A percentile compares a stretch with the other conserved stretches of the same genome.
Conservation (phyloP, 1,284 basidiomycete species). For the Malassezia arunalokei region DNA sequence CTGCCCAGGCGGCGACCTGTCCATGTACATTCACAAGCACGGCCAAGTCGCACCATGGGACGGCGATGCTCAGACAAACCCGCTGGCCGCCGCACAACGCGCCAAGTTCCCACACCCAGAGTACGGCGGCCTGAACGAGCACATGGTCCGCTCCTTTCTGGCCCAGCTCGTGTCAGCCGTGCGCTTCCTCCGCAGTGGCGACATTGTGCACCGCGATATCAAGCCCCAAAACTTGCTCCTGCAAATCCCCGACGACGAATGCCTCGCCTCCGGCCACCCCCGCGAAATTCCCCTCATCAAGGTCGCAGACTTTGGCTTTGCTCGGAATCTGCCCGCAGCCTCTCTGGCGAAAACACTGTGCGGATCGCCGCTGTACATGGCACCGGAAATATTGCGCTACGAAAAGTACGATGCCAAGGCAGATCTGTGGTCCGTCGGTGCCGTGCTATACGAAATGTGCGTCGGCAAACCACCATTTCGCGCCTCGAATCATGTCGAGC, state of each 20-base stretch:
- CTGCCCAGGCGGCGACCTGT: slow-evolving; percentile 87
- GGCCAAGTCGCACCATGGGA: slow-evolving; percentile 23
- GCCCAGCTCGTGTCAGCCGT: slow-evolving; percentile 89
- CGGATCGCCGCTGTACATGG: slow-evolving; percentile 97
- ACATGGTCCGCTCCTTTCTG: slow-evolving; percentile 80
- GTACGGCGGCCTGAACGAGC: slow-evolving; percentile 77
- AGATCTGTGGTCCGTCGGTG: slow-evolving; percentile 94
- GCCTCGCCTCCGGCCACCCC: slow-evolving; percentile 73
- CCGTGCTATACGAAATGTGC: slow-evolving; percentile 89
- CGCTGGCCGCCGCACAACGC: slow-evolving; percentile 13
- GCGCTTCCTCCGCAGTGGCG: slow-evolving; percentile 74
- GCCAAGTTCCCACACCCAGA: slow-evolving; percentile 75
- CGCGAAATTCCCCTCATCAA: slow-evolving; percentile 52
- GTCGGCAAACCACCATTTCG: slow-evolving; percentile 87
- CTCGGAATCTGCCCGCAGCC: slow-evolving; percentile 74
- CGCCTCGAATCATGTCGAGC: slow-evolving; percentile 87
- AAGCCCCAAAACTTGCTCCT: slow-evolving; percentile 89
- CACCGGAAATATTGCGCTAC: slow-evolving; percentile 90
- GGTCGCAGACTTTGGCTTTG: slow-evolving; percentile 89
- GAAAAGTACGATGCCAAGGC: slow-evolving; percentile 97
- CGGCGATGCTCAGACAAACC: slow-evolving; percentile 13
- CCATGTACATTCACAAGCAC: slow-evolving; percentile 66
- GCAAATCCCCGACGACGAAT: slow-evolving; percentile 65
- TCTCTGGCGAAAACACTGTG: slow-evolving; percentile 95
- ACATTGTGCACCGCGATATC: slow-evolving; percentile 91